Evolutionary conservation across 495 filamentous ascomycete species (phyloP).

Genomic region (Parathielavia hyrcaniae): DNA sequence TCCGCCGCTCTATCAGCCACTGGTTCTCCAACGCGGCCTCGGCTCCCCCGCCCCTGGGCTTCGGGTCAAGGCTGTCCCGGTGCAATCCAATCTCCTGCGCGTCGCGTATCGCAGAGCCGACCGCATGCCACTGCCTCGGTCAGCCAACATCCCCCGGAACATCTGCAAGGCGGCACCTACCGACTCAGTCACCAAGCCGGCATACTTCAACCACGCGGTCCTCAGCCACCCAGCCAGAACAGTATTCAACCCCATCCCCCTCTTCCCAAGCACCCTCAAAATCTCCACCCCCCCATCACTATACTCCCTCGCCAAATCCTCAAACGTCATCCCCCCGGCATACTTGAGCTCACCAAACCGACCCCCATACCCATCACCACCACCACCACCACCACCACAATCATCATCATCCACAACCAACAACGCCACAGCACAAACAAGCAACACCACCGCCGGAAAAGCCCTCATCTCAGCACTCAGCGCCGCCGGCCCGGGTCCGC

Average conservation of each 20-base stretch:
- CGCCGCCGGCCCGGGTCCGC: neutral
- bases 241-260: constrained; percentile 48
- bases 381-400: neutral
- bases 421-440: constrained; percentile 49
- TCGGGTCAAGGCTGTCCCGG: constrained; percentile 41
- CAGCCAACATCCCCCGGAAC: neutral
- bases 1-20: constrained; percentile 49
- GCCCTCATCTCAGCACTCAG: constrained; percentile 36
- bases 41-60: constrained; percentile 34
- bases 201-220: constrained; percentile 45
- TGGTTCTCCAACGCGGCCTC: constrained; percentile 45
- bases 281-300: constrained; percentile 52
- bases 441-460: constrained; percentile 54
- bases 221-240: constrained; percentile 53
- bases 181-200: constrained; percentile 46
- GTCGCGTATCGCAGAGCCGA: constrained; percentile 53
- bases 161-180: constrained; percentile 20
- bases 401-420: constrained; percentile 46
- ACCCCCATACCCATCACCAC: neutral
- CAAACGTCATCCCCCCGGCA: constrained; percentile 53
- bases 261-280: constrained; percentile 48
- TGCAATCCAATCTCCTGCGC: constrained; percentile 60
- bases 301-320: constrained; percentile 53
- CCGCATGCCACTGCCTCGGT: constrained; percentile 49
- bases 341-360: constrained; percentile 49